Base-by-base conservation (phyloP, 306 rosid species). In the Rosa persica region DNA sequence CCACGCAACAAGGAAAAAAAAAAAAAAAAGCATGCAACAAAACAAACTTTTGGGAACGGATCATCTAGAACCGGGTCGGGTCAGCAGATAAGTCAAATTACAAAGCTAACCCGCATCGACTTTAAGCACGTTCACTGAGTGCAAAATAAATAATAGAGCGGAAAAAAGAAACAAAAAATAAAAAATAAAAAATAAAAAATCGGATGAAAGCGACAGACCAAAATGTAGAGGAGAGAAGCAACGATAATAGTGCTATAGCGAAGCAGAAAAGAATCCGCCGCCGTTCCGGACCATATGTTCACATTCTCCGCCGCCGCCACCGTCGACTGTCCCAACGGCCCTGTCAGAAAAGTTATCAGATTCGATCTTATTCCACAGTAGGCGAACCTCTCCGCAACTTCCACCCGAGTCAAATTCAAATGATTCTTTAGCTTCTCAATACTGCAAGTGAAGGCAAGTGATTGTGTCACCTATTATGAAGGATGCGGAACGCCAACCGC, bases 251-350 rank as follows among this genome's bases (percentile, higher is more conserved):
- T 78, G 22, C 85, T 79, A 78, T 78, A 85, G 66, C 85, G 88
- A 10, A 85, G 85, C 3, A 85, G 62, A 38, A 74, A 85, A 5
- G 85, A 77, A 39, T 85, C 88, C 25, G 88, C 88, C 12, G 81
- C 75, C 3, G 79, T 49, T 75, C 83, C 88, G 19, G 85, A 81
- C 88, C 88, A 85, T 12, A 71, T 77, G 23, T 85, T 85, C 20
- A 85, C 85, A 55, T 66, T 81, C 65, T 13, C 79, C 1, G 88
- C 85, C 2, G 88, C 85, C 2, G 79, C 48, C 51, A 70, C 85
- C 7, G 81, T 78, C 15, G 88, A 75, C 81, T 85, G 83, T 16
- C 78, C 83, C 25, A 85, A 77, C 71, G 67, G 76, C 42, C 80
- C 85, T 5, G 85, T 85, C 74, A 85, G 74, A 65, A 65, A 81